Base-by-base conservation (phyloP, 148 eudicot species). In the Drosera capensis region DNA sequence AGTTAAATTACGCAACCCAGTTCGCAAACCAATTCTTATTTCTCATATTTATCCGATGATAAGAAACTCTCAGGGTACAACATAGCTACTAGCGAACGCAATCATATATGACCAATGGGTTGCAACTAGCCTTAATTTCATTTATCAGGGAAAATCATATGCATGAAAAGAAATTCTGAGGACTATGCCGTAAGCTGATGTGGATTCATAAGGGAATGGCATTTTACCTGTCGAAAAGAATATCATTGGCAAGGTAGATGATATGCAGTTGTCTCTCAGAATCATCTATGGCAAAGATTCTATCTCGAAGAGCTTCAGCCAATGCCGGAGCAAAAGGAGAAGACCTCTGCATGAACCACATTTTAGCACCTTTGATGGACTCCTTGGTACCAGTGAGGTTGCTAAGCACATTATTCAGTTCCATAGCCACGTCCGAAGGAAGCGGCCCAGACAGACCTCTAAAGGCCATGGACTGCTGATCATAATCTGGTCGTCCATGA, bases 261-360 rank as follows among this genome's bases (percentile, higher is more conserved):
- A 90, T 84, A 57, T 90, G 95, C 59, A 90, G 53, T 48, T 75
- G 95, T 51, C 80, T 84, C 71, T 90, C 95, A 12, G 97, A 72
- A 64, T 90, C 95, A 58, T 84, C 95, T 20, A 78, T 28, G 25
- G 73, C 50, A 43, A 71, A 80, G 23, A 90, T 59, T 28, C 85
- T 67, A 28, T 90, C 97, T 46, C 82, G 77, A 55, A 90, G 78
- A 42, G 97, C 87, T 70, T 90, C 87, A 49, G 95, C 85, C 40
- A 90, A 64, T 43, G 70, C 82, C 7, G 87, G 82, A 45, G 75
- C 77, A 65, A 90, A 90, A 5, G 95, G 85, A 25, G n/a, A n/a
- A n/a, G 95, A 64, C 72, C 97, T 71, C 59, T 90, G 97, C 97
- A 90, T 90, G 64, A 90, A 90, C 97, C 95, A 90, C 22, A 72